Evolutionary conservation across 345 rosid genomes (phyloP), one percentile per base, ranked within the genome.

Genomic region (Adansonia digitata): DNA sequence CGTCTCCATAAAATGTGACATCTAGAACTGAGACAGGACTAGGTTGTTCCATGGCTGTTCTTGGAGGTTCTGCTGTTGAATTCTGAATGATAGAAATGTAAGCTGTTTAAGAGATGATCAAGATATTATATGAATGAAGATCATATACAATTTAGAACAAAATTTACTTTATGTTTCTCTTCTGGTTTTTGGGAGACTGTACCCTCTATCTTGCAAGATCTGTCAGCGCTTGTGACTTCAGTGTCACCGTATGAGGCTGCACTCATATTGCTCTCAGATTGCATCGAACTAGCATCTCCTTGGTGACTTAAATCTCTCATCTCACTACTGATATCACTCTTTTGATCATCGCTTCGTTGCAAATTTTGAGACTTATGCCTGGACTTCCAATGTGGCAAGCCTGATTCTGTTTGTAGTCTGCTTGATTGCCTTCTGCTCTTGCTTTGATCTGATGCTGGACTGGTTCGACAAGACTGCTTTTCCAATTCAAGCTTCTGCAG

Each of bases 21-120:
- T 92, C 98, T 20, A 95, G 97, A 74, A 95, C 93, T 35, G 99
- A 91, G 74, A 91, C 86, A 2, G 97, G 99, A 74, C 98, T 94
- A 5, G 98, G 98, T 78, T 94, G 98, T 80, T 94, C 93, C 57
- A 86, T 82, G 17, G 89, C 72, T 70, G 79, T 69, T 74, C 68
- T 78, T 53, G 78, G 76, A 71, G 76, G 84, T 81, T 86, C 81
- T 75, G 75, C 75, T 73, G 9, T 70, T 56, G 75, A 85, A 70
- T 85, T 81, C 98, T 92, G 90, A 71, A 75, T 18, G 71, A 68
- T 39, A 84, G 72, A 79, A 78, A 82, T 60, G 61, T 67, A 70
- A 79, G 61, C 63, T 56, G 74, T 79, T 74, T 59, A 71, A 68
- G 53, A 75, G 51, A 75, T 55, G 18, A 31, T 40, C 34, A 48